Evolutionary conservation across 2,329 filamentous ascomycete genomes (phyloP), one percentile per base, ranked within the genome.

Genomic region (Aspergillus persii): DNA sequence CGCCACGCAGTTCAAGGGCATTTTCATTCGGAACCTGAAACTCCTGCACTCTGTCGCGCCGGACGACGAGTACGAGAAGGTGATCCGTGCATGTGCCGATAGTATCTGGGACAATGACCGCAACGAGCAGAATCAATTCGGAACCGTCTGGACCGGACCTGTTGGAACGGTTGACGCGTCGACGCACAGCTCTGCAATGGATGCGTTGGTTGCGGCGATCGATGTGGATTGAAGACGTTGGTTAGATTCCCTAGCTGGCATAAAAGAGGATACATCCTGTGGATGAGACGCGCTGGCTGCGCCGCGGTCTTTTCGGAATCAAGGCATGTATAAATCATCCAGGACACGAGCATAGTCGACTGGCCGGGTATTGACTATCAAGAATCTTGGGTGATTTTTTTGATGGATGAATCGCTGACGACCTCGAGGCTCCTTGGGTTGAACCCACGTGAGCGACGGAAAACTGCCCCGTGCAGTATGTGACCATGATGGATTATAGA

Each of bases 1-100:
- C 60, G 82, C 79, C 1, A 80, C 84, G 36, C 86, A 89, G 67
- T 92, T 91, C 81, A 91, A 92, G 73, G 89, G 89, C 3, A 79
- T 91, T 39, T 90, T 91, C 63, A 80, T 84, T 15, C 81, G 87
- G 23, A 89, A 89, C 68, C 75, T 92, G 23, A 79, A 81, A 36
- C 81, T 83, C 56, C 73, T 92, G 36, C 78, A 88, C 26, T 68
- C 74, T 1, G 82, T 74, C 2, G 80, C 80, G 1, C 83, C 83
- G 0, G 75, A 82, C 41, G 70, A 77, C 3, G 70, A 71, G 8
- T 88, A 86, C 67, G 76, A 73, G 11, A 69, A 75, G 2, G 86
- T 87, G 57, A 83, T 91, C 57, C 71, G 80, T 51, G 76, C 72
- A 30, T 91, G 89, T 59, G 89, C 88, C 8, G 77, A 88, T 61